phyloP scores from a whole-genome alignment of 2,329 filamentous ascomycete genomes.

The Talaromyces sp. region DNA sequence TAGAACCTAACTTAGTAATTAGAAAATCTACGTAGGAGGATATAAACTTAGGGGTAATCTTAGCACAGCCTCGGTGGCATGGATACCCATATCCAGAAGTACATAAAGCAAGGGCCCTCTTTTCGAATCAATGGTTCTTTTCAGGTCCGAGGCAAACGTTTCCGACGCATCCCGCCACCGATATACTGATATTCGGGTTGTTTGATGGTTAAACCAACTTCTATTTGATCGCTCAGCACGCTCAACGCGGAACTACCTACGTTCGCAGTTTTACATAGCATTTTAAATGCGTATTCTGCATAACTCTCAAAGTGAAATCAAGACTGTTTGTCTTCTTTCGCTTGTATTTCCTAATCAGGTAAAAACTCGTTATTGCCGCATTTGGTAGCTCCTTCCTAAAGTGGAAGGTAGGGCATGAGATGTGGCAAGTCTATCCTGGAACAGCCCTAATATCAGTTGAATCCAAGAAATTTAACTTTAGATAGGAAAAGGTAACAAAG shows the following conservation, averaged over 20 bases:
- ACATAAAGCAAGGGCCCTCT: neutral
- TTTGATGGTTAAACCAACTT: neutral
- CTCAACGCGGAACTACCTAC: neutral
- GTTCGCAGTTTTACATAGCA: neutral
- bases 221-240: neutral
- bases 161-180: neutral
- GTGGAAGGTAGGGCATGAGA: neutral
- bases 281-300: neutral
- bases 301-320: too few species aligned
- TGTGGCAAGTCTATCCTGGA: neutral
- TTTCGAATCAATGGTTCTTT: neutral
- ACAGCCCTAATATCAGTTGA: neutral
- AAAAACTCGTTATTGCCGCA: neutral
- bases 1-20: neutral
- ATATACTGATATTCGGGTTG: neutral
- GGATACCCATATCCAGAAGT: neutral
- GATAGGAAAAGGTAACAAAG: neutral
- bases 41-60: neutral
- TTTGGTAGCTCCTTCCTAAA: neutral
- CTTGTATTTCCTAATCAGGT: neutral
- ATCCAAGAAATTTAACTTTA: constrained; percentile 28
- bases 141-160: neutral
- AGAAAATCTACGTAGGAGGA: neutral
- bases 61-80: neutral
- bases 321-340: neutral